Evolutionary conservation across 129 eudicot genomes (phyloP).

Genomic region (Pulicaria dysenterica): DNA sequence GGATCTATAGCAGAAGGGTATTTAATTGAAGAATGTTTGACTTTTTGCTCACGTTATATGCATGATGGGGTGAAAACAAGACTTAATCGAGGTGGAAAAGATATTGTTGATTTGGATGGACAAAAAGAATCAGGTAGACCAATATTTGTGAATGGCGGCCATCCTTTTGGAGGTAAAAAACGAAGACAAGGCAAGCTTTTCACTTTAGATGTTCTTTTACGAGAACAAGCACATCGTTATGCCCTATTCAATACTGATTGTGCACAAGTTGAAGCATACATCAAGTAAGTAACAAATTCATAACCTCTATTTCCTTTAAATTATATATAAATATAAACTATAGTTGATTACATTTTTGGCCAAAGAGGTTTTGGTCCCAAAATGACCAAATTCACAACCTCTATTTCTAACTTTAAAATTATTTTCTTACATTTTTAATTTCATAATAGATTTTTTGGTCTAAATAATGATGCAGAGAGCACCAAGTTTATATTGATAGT

Average conservation of each 20-base stretch:
- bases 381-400: no score
- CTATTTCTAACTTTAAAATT: no score
- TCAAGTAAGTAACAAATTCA: no score
- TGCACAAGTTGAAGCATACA: no score
- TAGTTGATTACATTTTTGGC: no score
- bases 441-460: no score
- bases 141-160: constrained; percentile 3
- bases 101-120: not conserved
- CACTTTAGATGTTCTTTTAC: constrained; percentile 3
- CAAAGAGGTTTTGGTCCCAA: no score
- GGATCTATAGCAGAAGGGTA: constrained; percentile 27
- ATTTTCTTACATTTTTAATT: no score
- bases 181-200: not conserved
- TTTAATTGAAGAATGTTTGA: constrained; percentile 27
- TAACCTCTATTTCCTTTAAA: no score
- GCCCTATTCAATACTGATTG: no score
- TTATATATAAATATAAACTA: no score
- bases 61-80: constrained; percentile 8
- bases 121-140: not conserved
- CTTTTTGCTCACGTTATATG: constrained; percentile 27
- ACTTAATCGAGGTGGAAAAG: not conserved
- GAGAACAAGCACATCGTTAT: not conserved
- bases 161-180: constrained; percentile 6
- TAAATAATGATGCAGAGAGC: not conserved
- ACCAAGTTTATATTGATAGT: constrained; percentile 9